Evolutionary conservation across 2,329 filamentous ascomycete genomes (phyloP), one percentile per base, ranked within the genome.

Genomic region (Alternaria rosae): DNA sequence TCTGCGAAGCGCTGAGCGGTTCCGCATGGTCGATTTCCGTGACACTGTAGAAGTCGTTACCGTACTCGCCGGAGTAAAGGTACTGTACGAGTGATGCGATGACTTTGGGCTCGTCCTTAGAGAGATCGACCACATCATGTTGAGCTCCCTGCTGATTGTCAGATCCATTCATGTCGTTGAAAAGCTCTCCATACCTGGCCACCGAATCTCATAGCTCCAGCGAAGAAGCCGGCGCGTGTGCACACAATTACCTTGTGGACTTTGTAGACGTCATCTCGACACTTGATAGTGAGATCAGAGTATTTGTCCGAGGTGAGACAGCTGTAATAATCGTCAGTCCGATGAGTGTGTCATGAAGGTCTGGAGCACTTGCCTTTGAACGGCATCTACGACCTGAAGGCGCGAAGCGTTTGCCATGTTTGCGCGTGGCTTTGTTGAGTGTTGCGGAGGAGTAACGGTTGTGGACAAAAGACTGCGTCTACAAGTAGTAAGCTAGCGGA

Each of bases 161-260:
- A 35, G 15, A 8, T 1, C 7, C 13, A n/a, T n/a, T n/a, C n/a
- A n/a, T n/a, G n/a, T n/a, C n/a, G n/a, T n/a, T n/a, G n/a, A n/a
- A n/a, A 41, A 17, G n/a, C 2, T 1, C 20, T 17, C 10, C 7
- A 9, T 28, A 59, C 66, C 59, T 66, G 41, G 28, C 62, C 66
- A 15, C 50, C 58, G 48, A 67, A 65, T 4, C 28, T 59, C 3
- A 56, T 26, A n/a, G 66, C 62, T 11, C 48, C 50, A 11, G 43
- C 48, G 32, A 70, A 69, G 54, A 65, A 67, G 2, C 55, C 54
- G 12, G 51, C 47, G 12, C 45, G 57, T 11, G 43, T 25, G 32
- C 65, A 70, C 9, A 70, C 59, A 4, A 70, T 59, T 1, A 21
- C 35, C 32, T 64, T 67, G 51, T 71, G 69, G 11, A 64, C 64